Base-by-base conservation (phyloP, 352 stramenopile species). In the Globisporangium orthogonon region DNA sequence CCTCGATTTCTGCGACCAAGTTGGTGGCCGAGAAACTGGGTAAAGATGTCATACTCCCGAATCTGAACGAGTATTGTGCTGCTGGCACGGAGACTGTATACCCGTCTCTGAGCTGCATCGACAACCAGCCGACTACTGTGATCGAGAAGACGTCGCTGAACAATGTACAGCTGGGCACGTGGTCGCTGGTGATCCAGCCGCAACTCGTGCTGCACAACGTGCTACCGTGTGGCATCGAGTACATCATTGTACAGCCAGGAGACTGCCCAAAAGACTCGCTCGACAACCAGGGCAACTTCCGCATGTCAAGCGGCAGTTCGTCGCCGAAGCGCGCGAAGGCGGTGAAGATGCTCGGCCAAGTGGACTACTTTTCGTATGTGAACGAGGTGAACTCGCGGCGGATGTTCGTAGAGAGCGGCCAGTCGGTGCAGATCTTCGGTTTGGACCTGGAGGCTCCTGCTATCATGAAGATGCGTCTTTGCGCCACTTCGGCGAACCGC, bases 151-250 rank as follows among this genome's bases (percentile, higher is more conserved):
- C 87, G 53, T 84, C 76, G 23, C 62, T 65, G 23, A 94, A 94
- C 58, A 71, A 83, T 53, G 15, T 65, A 1, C 57, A 66, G 11
- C 56, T 91, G 28, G 77, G 83, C 23, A 78, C 63, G 7, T 95
- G 84, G 83, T 85, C 71, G 37, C 66, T 95, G 37, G 83, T 86
- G 11, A 87, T 95, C 59, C 76, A 88, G 56, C 84, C 86, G 17
- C 86, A 95, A 60, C 50, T 95, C 30, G 64, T 90, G 35, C 61
- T 95, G 29, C 70, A 90, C 55, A 95, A 95, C 44, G 73, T 93
- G 41, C 66, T 95, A 46, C 86, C 86, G 14, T 93, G 83, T 31
- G 84, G 73, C 45, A 60, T 94, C 41, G 86, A 95, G 56, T 95
- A 94, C 60, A 74, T 68, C 4, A 89, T 95, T 59, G 86, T 95